phyloP scores from a whole-genome alignment of 2,329 filamentous ascomycete species.

The Colletotrichum sp. region DNA sequence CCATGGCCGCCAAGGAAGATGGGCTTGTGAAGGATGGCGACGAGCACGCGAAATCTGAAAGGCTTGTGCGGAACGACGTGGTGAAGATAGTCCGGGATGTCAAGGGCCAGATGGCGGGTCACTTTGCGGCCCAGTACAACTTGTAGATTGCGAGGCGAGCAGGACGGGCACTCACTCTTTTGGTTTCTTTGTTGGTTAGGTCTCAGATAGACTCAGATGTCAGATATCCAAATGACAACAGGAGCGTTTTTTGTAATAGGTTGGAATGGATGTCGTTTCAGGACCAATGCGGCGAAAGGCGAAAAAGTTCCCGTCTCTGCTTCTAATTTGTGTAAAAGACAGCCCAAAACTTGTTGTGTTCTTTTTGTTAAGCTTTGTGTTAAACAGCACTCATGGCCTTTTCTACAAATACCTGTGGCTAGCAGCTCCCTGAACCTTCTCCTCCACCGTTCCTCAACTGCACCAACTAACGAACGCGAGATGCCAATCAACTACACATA shows the following conservation, averaged over 20 bases:
- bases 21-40: not conserved
- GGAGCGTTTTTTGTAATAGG: accelerated
- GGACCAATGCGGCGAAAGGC: not conserved
- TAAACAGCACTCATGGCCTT: no score
- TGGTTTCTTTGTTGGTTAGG: not conserved
- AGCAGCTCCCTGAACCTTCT: not conserved
- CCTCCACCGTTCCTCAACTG: not conserved
- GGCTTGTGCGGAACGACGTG: not conserved
- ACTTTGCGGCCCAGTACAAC: not conserved
- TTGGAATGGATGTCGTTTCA: not conserved
- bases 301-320: not conserved
- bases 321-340: not conserved
- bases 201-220: not conserved
- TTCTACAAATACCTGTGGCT: not conserved
- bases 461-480: accelerated
- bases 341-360: not conserved
- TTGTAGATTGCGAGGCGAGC: not conserved
- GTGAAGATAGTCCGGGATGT: not conserved
- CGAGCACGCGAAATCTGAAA: not conserved
- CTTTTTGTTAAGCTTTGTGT: not conserved
- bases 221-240: not conserved
- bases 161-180: accelerated
- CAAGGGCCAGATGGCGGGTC: not conserved
- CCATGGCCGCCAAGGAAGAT: not conserved
- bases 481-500: not conserved